Conservation (phyloP, 1,139 yeast genomes). For the Yarrowia galli region DNA sequence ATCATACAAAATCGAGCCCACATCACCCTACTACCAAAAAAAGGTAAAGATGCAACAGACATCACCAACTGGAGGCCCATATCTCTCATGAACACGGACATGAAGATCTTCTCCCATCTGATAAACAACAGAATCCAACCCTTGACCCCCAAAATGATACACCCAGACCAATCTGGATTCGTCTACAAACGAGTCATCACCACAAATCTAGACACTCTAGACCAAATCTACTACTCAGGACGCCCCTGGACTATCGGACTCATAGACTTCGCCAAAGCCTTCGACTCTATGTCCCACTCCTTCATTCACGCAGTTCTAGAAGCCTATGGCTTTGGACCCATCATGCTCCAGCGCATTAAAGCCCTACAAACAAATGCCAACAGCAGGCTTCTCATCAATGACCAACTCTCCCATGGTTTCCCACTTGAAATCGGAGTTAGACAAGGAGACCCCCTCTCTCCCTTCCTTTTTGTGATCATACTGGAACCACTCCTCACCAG, state of each 20-base stretch:
- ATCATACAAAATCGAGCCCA: no score
- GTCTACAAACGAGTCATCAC: not conserved
- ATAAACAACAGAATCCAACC: not conserved
- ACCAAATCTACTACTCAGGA: not conserved
- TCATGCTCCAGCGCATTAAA: not conserved
- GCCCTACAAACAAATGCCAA: not conserved
- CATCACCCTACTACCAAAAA: no score
- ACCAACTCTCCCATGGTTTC: not conserved
- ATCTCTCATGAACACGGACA: slow-evolving; percentile 1
- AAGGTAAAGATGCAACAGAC: no score
- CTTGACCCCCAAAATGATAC: not conserved
- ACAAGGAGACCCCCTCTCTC: not conserved
- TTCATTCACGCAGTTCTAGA: not conserved
- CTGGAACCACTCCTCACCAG: no score
- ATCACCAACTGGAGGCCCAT: not conserved
- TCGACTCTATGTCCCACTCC: not conserved
- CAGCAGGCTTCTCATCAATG: not conserved
- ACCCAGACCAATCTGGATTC: no score
- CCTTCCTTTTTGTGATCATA: no score
- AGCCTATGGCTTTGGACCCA: slow-evolving; percentile 1
- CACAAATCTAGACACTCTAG: not conserved
- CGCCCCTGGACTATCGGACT: not conserved
- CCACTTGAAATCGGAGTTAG: not conserved
- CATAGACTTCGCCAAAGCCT: slow-evolving; percentile 7
- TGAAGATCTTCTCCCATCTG: slow-evolving; percentile 3